These are phyloP conservation scores for Phytophthora uliginosa DNA, from an alignment of 352 stramenopile genomes.

Conservation along the genomic window DNA sequence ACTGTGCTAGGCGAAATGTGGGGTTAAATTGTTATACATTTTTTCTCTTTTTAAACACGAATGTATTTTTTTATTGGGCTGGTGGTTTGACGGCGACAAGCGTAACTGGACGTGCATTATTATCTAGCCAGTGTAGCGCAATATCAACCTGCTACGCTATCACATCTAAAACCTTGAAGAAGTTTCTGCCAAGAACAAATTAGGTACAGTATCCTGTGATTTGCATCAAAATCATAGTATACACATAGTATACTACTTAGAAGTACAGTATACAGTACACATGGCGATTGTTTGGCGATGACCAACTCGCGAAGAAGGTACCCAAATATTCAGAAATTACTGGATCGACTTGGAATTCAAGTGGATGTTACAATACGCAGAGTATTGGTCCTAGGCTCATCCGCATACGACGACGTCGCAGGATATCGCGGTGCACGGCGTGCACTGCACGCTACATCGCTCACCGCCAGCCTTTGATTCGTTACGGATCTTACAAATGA, in stretches of 20 bases:
- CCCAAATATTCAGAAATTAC: no score
- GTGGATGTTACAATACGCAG: background rate
- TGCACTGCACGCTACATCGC: no score
- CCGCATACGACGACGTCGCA: background rate
- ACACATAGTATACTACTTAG: background rate
- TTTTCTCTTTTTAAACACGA: background rate
- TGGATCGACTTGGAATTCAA: no score
- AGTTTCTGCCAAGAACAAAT: no score
- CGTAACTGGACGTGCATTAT: background rate
- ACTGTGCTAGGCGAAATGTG: conserved; percentile 13
- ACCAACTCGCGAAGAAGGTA: no score
- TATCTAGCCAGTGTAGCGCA: no score
- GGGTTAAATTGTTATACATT: background rate
- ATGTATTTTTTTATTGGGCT: background rate
- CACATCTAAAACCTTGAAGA: no score
- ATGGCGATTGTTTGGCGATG: background rate
- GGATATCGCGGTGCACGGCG: background rate
- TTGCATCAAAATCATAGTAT: background rate
- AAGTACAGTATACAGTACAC: background rate
- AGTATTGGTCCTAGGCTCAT: background rate
- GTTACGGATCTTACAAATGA: no score
- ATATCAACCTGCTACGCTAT: no score
- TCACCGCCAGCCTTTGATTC: no score
- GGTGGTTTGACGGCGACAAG: no score
- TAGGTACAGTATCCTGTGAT: background rate